Evolutionary conservation across 495 filamentous ascomycete genomes (phyloP), one percentile per base, ranked within the genome.

Genomic region (Halenospora varia): DNA sequence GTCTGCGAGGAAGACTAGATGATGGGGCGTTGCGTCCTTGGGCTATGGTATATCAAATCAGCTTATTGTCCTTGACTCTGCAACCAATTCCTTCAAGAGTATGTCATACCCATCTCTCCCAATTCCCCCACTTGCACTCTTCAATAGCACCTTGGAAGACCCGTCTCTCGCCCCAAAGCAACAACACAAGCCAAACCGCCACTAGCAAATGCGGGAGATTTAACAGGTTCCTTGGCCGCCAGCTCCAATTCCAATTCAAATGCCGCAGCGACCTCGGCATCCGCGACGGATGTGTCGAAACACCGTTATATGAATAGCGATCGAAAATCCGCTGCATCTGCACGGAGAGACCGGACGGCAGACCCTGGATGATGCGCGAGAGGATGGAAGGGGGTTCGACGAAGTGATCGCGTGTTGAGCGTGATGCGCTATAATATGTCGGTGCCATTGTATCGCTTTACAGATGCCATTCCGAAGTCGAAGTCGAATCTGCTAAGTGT

Each of bases 161-260:
- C 59, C 79, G 85, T 60, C 89, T 77, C 73, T 98, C 94, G 3
- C 94, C 93, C 88, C 90, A 93, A 69, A 91, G 89, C 56, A 97
- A 61, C 11, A 87, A 73, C 15, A 88, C 65, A n/a, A 91, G 48
- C 93, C 93, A 98, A 10, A 89, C 23, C 2, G 79, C 66, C 11
- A 89, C 81, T 53, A 96, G 70, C 13, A 82, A 66, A 68, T 90
- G 88, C 46, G 82, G 77, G 29, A 91, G 68, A 61, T 75, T 86
- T 56, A 88, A 65, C 8, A 84, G 40, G 25, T 29, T 24, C 23
- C 51, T 42, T 20, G 40, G 47, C 45, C 53, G 53, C 59, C 51
- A 62, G 15, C 19, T 56, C 60, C 51, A 10, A 25, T 42, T 19
- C 24, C 44, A 25, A 29, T 57, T n/a, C 53, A 39, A 17, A 10